Evolutionary conservation across 2,329 filamentous ascomycete species (phyloP).

Genomic region (Teratosphaeria nubilosa): DNA sequence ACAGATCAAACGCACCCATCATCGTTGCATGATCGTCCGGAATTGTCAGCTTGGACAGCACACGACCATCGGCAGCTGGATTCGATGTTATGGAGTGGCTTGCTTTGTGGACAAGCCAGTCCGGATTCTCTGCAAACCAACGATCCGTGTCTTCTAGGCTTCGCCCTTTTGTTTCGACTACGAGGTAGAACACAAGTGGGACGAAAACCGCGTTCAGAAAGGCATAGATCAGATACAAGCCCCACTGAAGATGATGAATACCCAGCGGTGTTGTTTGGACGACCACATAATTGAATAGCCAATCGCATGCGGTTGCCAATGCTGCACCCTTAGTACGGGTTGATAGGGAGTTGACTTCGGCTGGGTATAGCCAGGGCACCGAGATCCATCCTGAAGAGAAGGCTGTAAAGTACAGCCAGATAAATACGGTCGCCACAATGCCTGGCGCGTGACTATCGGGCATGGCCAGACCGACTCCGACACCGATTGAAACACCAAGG

Average conservation of each 20-base stretch:
- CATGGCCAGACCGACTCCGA: constrained; percentile 25
- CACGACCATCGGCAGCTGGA: background rate
- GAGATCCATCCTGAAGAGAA: constrained; percentile 47
- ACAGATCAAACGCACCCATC: constrained; percentile 11
- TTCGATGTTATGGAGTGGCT: constrained; percentile 3
- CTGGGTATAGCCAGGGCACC: constrained; percentile 16
- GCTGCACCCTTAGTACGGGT: constrained; percentile 46
- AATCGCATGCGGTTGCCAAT: constrained; percentile 34
- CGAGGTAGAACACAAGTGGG: constrained; percentile 51
- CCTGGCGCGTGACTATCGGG: constrained; percentile 20
- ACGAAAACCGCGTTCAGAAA: constrained; percentile 31
- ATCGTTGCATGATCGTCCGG: constrained; percentile 12
- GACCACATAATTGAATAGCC: constrained; percentile 38
- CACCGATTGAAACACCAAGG: constrained; percentile 14
- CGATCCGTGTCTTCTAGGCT: constrained; percentile 16
- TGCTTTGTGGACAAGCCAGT: constrained; percentile 13
- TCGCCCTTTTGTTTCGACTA: constrained; percentile 25
- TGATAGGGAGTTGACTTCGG: constrained; percentile 39
- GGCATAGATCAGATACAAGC: constrained; percentile 19
- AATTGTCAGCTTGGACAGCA: constrained; percentile 2
- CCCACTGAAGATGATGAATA: constrained; percentile 17
- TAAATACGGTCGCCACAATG: constrained; percentile 45
- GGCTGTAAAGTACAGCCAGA: constrained; percentile 61
- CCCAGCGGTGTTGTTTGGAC: constrained; percentile 16
- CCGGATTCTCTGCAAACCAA: constrained; percentile 11